Conservation (phyloP, 768 basidiomycete species). For the Leccinum subgranulosum region DNA sequence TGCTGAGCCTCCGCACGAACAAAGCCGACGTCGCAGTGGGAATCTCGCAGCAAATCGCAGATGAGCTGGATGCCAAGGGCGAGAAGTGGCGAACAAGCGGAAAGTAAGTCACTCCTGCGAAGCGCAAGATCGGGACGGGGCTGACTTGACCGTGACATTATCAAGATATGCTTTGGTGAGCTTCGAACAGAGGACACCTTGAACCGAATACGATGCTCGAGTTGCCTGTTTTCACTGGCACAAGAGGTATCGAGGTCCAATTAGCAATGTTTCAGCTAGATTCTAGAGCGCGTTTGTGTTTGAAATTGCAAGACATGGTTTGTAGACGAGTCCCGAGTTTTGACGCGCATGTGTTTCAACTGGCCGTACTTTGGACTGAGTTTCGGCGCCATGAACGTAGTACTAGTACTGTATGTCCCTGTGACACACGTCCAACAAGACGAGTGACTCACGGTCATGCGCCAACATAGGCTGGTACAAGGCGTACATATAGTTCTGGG, state of each 20-base stretch:
- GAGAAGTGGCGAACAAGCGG: constrained; percentile 80
- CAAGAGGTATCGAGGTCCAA: background rate
- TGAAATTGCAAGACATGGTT: background rate
- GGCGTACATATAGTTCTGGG: too few relatives aligned
- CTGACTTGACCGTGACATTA: background rate
- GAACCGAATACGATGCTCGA: background rate
- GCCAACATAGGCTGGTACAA: too few relatives aligned
- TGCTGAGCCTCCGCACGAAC: constrained; percentile 86
- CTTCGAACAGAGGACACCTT: constrained; percentile 21
- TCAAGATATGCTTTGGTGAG: constrained; percentile 32
- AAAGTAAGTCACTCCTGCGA: constrained; percentile 43
- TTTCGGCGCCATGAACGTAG: background rate
- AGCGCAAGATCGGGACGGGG: background rate
- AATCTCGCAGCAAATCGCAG: constrained; percentile 60
- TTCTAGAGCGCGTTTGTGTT: background rate
- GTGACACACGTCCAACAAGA: too few relatives aligned
- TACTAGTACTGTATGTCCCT: too few relatives aligned
- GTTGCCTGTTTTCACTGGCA: background rate
- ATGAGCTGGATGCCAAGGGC: constrained; percentile 59
- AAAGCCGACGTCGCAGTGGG: constrained; percentile 96
- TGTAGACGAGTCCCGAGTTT: background rate
- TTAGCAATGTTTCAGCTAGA: background rate
- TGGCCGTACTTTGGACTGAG: background rate
- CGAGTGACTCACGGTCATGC: too few relatives aligned
- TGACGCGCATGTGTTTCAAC: background rate